These are phyloP conservation scores for Aegilops umbellulata DNA, from an alignment of 176 grass and related monocot genomes.

Conservation along the genomic window DNA sequence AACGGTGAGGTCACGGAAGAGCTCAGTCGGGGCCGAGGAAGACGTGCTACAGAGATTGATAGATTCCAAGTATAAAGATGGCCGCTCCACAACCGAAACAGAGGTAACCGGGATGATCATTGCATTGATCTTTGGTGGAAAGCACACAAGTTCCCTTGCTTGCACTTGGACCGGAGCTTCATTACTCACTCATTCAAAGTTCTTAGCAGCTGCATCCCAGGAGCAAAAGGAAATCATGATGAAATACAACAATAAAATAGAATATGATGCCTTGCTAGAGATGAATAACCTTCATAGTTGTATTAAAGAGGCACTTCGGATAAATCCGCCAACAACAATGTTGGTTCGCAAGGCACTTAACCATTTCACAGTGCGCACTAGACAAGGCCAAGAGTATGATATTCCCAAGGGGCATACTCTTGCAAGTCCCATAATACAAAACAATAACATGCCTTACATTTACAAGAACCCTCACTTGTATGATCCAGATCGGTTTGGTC, in stretches of 20 bases:
- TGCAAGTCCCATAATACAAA: background rate
- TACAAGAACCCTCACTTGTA: background rate
- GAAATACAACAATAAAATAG: background rate
- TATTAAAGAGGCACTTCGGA: background rate
- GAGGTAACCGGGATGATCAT: conserved; percentile 39
- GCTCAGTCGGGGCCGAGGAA: background rate
- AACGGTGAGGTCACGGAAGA: conserved; percentile 43
- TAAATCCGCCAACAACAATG: background rate
- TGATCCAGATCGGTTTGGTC: conserved; percentile 10
- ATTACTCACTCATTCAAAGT: conserved; percentile 23
- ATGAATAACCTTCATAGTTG: background rate
- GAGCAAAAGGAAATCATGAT: conserved; percentile 44
- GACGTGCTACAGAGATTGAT: conserved; percentile 55
- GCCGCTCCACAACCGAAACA: conserved; percentile 16
- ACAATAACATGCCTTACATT: background rate
- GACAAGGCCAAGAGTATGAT: background rate
- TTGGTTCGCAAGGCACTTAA: background rate
- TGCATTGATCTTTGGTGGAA: conserved; percentile 34
- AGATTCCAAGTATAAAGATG: conserved; percentile 47
- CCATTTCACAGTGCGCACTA: background rate
- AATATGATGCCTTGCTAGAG: background rate
- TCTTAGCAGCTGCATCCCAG: conserved; percentile 16
- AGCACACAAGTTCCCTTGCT: conserved; percentile 38
- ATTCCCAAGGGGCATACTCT: background rate
- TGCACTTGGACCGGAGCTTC: conserved; percentile 42